phyloP scores from a whole-genome alignment of 148 eudicot genomes.

The Persicaria maculosa region DNA sequence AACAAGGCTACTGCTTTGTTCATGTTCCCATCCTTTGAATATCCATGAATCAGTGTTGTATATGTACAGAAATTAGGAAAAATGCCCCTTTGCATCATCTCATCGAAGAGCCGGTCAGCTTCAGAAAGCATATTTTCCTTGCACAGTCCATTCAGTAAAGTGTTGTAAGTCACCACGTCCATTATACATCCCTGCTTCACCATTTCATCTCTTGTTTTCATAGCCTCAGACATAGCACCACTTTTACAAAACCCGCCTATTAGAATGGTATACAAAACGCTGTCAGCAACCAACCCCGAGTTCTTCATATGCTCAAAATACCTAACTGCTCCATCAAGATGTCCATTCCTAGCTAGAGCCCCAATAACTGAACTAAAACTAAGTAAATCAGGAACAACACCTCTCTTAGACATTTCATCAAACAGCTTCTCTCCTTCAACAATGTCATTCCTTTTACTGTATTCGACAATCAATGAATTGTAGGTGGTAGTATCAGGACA shows the following conservation, averaged over 20 bases:
- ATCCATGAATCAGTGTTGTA: constrained; percentile 64
- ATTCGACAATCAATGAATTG: constrained; percentile 54
- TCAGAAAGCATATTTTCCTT: constrained; percentile 50
- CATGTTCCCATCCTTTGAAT: constrained; percentile 49
- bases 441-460: constrained; percentile 37
- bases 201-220: constrained; percentile 78
- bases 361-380: constrained; percentile 65
- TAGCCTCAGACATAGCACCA: constrained; percentile 45
- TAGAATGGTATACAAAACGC: constrained; percentile 65
- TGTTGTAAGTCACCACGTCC: constrained; percentile 83
- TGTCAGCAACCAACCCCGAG: constrained; percentile 60
- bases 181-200: constrained; percentile 50
- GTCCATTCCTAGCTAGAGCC: constrained; percentile 44
- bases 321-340: constrained; percentile 47
- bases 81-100: constrained; percentile 66
- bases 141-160: constrained; percentile 72
- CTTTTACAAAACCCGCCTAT: constrained; percentile 60
- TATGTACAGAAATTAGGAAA: constrained; percentile 63
- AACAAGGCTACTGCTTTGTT: constrained; percentile 44
- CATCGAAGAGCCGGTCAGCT: constrained; percentile 51
- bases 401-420: constrained; percentile 40
- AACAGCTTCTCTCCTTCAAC: constrained; percentile 42
- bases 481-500: constrained; percentile 59
- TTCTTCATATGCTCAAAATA: constrained; percentile 46
- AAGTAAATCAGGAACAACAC: constrained; percentile 52